Evolutionary conservation across 495 filamentous ascomycete genomes (phyloP).

Genomic region (Aspergillus steynii): DNA sequence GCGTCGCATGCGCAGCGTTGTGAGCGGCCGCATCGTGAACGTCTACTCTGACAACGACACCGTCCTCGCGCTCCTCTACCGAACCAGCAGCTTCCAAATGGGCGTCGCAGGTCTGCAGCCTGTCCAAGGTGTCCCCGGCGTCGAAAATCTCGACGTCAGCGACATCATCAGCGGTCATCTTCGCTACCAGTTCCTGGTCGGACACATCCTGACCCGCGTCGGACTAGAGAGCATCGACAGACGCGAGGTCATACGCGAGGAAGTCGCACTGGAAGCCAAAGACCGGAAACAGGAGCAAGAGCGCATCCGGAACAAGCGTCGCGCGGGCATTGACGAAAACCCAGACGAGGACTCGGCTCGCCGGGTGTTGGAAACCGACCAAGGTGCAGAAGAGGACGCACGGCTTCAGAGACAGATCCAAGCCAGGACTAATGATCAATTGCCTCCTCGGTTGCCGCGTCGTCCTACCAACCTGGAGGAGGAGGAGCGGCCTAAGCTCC

Average conservation of each 20-base stretch:
- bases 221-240: constrained; percentile 65
- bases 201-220: constrained; percentile 64
- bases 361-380: constrained; percentile 32
- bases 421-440: constrained; percentile 53
- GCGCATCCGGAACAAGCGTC: constrained; percentile 48
- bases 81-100: constrained; percentile 71
- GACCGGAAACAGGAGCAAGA: constrained; percentile 51
- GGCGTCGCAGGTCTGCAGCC: constrained; percentile 75
- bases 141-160: constrained; percentile 77
- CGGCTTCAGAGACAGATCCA: constrained; percentile 44
- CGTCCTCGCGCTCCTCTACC: constrained; percentile 75
- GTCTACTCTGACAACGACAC: constrained; percentile 78
- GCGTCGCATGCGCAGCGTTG: constrained; percentile 68
- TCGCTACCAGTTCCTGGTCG: constrained; percentile 68
- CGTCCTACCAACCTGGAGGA: background rate
- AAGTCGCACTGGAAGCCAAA: constrained; percentile 57
- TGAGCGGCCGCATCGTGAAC: constrained; percentile 72
- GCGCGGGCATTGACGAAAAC: constrained; percentile 39
- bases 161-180: constrained; percentile 72
- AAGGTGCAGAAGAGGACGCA: constrained; percentile 35
- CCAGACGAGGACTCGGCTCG: constrained; percentile 36
- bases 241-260: constrained; percentile 58
- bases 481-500: background rate
- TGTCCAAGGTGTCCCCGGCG: constrained; percentile 62
- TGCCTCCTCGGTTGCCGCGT: constrained; percentile 2